Percentiles rank a stretch among this genome's conserved stretches.
Evolutionary conservation across 169 alveolate genomes (phyloP).

Genomic region (Plasmodium gaboni): DNA sequence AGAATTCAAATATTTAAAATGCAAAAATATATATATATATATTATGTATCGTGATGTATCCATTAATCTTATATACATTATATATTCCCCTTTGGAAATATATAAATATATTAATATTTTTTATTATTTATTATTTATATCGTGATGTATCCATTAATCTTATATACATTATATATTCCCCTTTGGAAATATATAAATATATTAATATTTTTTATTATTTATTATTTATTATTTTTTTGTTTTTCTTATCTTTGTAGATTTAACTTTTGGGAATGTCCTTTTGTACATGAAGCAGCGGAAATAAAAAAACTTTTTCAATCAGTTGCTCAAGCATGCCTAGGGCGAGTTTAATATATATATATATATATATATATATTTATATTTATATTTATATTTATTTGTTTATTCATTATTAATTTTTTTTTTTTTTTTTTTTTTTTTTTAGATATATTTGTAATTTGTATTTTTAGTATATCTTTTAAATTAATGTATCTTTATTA

Average conservation of each 20-base stretch:
- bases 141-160: too few relatives aligned
- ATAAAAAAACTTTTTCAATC: constrained; percentile 84
- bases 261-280: constrained; percentile 85
- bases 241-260: constrained; percentile 23
- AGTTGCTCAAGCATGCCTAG: constrained; percentile 83
- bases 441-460: constrained; percentile 39
- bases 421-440: background rate
- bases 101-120: background rate
- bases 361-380: constrained; percentile 22
- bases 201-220: background rate
- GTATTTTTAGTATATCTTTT: constrained; percentile 53
- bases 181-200: background rate
- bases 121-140: background rate
- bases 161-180: background rate
- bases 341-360: constrained; percentile 27
- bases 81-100: background rate
- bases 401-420: background rate
- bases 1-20: background rate
- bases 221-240: background rate
- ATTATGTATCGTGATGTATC: background rate
- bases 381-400: constrained; percentile 12
- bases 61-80: background rate
- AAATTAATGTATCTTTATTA: background rate
- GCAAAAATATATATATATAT: background rate
- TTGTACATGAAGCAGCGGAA: constrained; percentile 81